Evolutionary conservation across 2,329 filamentous ascomycete genomes (phyloP).

Genomic region (Penicillium janthinellum): DNA sequence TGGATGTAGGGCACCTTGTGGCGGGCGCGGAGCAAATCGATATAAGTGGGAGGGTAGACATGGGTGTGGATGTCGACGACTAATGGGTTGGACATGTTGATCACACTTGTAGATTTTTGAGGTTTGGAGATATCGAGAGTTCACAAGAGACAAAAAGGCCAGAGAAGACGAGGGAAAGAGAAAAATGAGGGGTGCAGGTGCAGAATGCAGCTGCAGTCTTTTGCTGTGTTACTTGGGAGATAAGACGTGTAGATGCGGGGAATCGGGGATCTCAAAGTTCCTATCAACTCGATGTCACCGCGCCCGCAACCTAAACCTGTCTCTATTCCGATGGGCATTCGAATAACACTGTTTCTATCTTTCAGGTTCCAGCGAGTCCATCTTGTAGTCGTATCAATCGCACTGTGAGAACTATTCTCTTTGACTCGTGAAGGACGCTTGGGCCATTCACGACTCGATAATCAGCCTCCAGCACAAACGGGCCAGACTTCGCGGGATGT

Average conservation of each 20-base stretch:
- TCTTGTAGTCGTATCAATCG: background rate
- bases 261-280: slow-evolving; percentile 1
- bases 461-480: too few relatives aligned
- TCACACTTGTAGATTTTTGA: background rate
- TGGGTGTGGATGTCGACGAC: slow-evolving; percentile 65
- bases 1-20: slow-evolving; percentile 50
- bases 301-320: background rate
- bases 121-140: background rate
- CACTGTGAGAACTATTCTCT: background rate
- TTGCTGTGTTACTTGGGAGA: slow-evolving; percentile 4
- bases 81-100: slow-evolving; percentile 36
- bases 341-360: background rate
- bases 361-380: background rate
- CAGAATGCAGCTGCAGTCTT: background rate
- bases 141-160: background rate
- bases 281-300: background rate
- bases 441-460: too few relatives aligned
- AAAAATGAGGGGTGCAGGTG: background rate
- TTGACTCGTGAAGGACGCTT: background rate
- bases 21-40: slow-evolving; percentile 59
- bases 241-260: slow-evolving; percentile 12
- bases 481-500: too few relatives aligned
- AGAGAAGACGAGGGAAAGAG: background rate
- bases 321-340: background rate
- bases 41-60: slow-evolving; percentile 63